Base-by-base conservation (phyloP, 2,329 filamentous ascomycete genomes). In the Huntiella decipiens region DNA sequence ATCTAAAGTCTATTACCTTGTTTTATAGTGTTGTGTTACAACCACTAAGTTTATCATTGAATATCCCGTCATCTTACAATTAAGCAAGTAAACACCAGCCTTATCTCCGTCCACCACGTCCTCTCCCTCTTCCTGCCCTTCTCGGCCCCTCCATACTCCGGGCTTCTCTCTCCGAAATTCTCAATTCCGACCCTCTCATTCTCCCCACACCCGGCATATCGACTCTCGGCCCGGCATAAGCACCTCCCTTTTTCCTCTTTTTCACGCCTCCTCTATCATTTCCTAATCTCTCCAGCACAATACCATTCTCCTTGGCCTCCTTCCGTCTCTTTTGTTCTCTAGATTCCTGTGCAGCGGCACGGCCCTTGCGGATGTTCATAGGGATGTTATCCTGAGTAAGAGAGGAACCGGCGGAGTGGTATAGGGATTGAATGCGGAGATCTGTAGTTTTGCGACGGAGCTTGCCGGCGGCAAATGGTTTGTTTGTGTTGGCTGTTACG, bases 241-340 rank as follows among this genome's bases (percentile, higher is more conserved):
- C 64, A 48, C 61, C 64, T 48, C 59, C 65, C 46, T 60, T 57
- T 46, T 59, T 64, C 47, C 54, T 59, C 33, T 59, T 62, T 52
- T 58, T 58, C 22, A 57, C 53, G 38, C 65, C 46, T 13, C 35
- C 39, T 12, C 31, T 38, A 32, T 44, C 65, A 45, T 56, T 54
- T 19, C 37, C 53, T 28, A 19, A 57, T 51, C 67, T 69, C 66
- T 96, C 91, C 32, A 96, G 65, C 42, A 96, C 77, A 54, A 96
- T 78, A 4, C 88, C 91, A 55, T 88, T 93, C 67, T 96, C 88
- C 56, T 71, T 75, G 2, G 91, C 91, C 59, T 94, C 84, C 36
- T 67, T 68, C 34, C 88, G 68, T 44, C 88, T 66, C 64, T 72
- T 81, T 10, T 71, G 64, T 59, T 95, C 87, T 49, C 73, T 74